Evolutionary conservation across 192 early-diverging fungal genomes (phyloP).

Genomic region (Linderina pennispora): DNA sequence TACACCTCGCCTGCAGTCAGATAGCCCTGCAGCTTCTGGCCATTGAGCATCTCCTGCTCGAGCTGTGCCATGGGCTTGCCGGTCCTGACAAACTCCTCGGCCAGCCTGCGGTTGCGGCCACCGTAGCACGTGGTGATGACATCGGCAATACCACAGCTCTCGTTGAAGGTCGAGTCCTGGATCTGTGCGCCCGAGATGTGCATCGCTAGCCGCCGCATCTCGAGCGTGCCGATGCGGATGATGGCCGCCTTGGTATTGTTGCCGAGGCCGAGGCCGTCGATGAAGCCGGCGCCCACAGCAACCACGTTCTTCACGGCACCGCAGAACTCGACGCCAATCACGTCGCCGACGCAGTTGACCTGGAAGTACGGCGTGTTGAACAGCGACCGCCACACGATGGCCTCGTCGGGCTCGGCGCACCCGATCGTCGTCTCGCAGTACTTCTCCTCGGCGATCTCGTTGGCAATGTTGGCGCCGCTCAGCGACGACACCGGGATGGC

Average conservation of each 20-base stretch:
- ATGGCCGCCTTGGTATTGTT: constrained; percentile 98
- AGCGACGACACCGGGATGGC: constrained; percentile 74
- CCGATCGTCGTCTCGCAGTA: constrained; percentile 97
- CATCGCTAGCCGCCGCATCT: constrained; percentile 91
- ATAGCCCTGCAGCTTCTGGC: constrained; percentile 96
- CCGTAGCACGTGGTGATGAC: constrained; percentile 95
- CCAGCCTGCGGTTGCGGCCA: constrained; percentile 91
- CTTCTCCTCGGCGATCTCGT: constrained; percentile 87
- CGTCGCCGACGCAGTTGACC: constrained; percentile 79
- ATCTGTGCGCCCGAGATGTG: constrained; percentile 72
- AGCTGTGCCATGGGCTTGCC: constrained; percentile 91
- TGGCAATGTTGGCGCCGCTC: constrained; percentile 97
- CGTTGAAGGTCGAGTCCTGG: constrained; percentile 93
- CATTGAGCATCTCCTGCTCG: constrained; percentile 90
- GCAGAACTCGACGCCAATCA: constrained; percentile 92
- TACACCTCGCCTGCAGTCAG: constrained; percentile 84
- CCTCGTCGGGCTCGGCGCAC: constrained; percentile 62
- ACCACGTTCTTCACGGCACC: constrained; percentile 98
- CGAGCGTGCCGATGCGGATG: constrained; percentile 89
- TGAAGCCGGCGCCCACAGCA: constrained; percentile 93
- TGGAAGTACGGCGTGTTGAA: constrained; percentile 89
- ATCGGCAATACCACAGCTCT: constrained; percentile 96
- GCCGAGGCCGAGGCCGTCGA: constrained; percentile 88
- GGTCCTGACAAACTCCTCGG: constrained; percentile 83
- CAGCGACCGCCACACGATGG: constrained; percentile 66